Evolutionary conservation across 164 flowering plant species (phyloP).

Genomic region (Dillenia turbinata): DNA sequence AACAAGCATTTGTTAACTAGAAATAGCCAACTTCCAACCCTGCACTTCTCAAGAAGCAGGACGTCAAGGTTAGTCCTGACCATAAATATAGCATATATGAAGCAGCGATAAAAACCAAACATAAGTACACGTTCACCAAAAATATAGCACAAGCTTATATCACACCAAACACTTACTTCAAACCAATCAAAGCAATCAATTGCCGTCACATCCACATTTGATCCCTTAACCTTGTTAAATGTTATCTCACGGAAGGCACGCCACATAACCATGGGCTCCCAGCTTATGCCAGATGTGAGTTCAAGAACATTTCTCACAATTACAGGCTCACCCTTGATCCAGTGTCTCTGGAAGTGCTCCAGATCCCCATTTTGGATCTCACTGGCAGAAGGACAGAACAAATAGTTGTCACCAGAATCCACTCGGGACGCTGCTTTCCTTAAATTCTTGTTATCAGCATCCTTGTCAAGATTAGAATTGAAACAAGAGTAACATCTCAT

Average conservation of each 20-base stretch:
- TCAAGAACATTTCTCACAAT: constrained; percentile 15
- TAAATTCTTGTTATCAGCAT: background rate
- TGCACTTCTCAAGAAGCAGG: no score
- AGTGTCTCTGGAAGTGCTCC: constrained; percentile 17
- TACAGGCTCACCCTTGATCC: constrained; percentile 18
- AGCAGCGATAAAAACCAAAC: background rate
- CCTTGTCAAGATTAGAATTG: background rate
- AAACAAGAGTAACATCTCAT: background rate
- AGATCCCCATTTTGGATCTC: constrained; percentile 6
- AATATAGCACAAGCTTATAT: no score
- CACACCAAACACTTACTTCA: constrained; percentile 8
- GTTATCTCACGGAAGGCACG: constrained; percentile 11
- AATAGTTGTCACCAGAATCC: constrained; percentile 10
- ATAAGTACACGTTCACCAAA: no score
- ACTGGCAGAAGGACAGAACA: constrained; percentile 8
- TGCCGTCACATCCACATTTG: background rate
- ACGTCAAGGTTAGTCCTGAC: no score
- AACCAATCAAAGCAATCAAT: constrained; percentile 14
- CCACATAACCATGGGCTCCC: constrained; percentile 26
- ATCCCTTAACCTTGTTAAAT: background rate
- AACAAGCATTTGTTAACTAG: no score
- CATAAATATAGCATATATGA: background rate
- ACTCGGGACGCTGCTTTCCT: constrained; percentile 12
- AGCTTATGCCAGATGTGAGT: constrained; percentile 11
- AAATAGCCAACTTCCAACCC: no score